Percentiles rank a stretch among this genome's conserved stretches.
Evolutionary conservation across 1,284 basidiomycete species (phyloP).

Genomic region (Irpex sp.): DNA sequence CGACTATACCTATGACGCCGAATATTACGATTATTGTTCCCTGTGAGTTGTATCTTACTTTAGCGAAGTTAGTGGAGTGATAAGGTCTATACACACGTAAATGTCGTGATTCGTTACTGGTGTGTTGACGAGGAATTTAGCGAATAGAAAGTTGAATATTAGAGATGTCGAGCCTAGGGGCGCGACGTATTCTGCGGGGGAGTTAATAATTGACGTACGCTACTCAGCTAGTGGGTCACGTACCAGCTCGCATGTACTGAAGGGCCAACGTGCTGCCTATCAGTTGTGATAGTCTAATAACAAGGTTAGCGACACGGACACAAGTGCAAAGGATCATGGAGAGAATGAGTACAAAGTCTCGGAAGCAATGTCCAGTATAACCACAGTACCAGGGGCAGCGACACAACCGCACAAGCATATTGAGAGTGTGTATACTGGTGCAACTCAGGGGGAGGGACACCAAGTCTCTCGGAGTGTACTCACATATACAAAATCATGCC

Average conservation of each 20-base stretch:
- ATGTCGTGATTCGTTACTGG: constrained; percentile 79
- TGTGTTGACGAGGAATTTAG: constrained; percentile 75
- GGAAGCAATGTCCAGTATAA: too few species aligned
- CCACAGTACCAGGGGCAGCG: too few species aligned
- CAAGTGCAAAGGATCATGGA: too few species aligned
- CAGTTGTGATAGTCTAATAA: constrained; percentile 67
- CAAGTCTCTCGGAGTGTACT: neutral
- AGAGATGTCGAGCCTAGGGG: constrained; percentile 80
- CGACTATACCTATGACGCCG: constrained; percentile 82
- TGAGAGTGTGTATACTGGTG: too few species aligned
- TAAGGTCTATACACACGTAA: constrained; percentile 43
- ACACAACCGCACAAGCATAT: too few species aligned
- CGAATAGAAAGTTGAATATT: constrained; percentile 87
- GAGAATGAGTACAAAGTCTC: too few species aligned
- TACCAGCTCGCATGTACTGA: constrained; percentile 81
- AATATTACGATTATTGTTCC: constrained; percentile 77
- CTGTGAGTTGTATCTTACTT: constrained; percentile 29
- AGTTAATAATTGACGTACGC: neutral
- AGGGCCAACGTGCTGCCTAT: constrained; percentile 82
- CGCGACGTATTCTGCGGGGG: constrained; percentile 68
- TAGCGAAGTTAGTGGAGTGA: neutral
- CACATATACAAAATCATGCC: constrained; percentile 81
- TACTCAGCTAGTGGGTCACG: neutral
- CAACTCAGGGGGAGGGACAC: too few species aligned
- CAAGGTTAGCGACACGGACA: neutral